These are phyloP conservation scores for Naematelia aurantialba DNA, from an alignment of 768 basidiomycete genomes.

Conservation along the genomic window DNA sequence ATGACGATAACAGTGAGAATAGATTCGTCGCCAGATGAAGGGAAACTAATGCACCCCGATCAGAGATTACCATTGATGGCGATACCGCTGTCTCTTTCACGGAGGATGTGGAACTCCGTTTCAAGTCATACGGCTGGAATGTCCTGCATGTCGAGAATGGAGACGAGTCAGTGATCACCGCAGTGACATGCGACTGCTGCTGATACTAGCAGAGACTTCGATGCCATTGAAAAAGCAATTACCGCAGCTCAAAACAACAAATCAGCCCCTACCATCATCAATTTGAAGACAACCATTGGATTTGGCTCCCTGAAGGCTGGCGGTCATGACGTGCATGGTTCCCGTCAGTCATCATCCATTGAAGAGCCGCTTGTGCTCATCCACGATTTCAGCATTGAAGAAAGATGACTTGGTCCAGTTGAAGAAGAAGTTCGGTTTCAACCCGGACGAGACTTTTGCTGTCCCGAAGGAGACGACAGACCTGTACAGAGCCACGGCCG, in stretches of 20 bases:
- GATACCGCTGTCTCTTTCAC: conserved; percentile 89
- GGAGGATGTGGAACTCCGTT: conserved; percentile 83
- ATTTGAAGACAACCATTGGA: conserved; percentile 83
- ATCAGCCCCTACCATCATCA: conserved; percentile 80
- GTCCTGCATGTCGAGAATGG: conserved; percentile 79
- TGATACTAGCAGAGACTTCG: conserved; percentile 61
- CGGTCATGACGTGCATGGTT: conserved; percentile 88
- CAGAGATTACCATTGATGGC: conserved; percentile 91
- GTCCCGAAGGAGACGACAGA: conserved; percentile 71
- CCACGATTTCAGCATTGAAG: conserved; percentile 67
- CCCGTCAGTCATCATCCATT: conserved; percentile 62
- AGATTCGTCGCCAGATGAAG: too few species aligned
- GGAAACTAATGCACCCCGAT: neutral
- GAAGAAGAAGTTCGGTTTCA: conserved; percentile 80
- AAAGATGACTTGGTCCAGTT: conserved; percentile 78
- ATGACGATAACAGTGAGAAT: conserved; percentile 87
- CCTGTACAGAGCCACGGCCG: conserved; percentile 63
- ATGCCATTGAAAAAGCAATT: conserved; percentile 72
- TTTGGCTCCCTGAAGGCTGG: conserved; percentile 90
- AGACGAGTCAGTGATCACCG: conserved; percentile 58
- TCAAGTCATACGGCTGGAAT: conserved; percentile 90
- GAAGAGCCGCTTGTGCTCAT: neutral
- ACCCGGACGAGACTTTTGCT: conserved; percentile 70
- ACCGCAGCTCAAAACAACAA: conserved; percentile 69
- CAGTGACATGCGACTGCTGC: neutral